Evolutionary conservation across 2,329 filamentous ascomycete species (phyloP).

Genomic region (Alternaria brassicae): DNA sequence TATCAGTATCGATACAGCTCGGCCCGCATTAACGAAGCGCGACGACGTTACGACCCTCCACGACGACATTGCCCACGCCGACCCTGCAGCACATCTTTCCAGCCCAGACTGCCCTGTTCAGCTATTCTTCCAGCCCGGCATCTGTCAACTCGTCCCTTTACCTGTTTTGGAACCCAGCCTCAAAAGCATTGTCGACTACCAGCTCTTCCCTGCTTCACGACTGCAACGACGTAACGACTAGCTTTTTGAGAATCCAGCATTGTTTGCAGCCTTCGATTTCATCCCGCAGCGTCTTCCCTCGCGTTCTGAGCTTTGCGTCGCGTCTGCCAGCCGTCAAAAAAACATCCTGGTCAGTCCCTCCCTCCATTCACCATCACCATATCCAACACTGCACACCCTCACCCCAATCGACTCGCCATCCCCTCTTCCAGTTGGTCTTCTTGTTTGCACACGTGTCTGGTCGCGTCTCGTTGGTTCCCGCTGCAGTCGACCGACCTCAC

Average conservation of each 20-base stretch:
- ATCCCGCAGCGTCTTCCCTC: constrained; percentile 17
- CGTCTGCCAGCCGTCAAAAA: constrained; percentile 22
- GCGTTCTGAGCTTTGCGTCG: constrained; percentile 19
- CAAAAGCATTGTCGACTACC: constrained; percentile 41
- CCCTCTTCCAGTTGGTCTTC: constrained; percentile 18
- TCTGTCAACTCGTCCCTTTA: constrained; percentile 39
- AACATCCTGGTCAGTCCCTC: constrained; percentile 28
- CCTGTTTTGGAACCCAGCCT: constrained; percentile 40
- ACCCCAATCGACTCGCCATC: not conserved
- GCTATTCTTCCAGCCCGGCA: constrained; percentile 40
- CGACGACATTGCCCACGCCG: constrained; percentile 26
- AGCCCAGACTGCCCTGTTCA: constrained; percentile 16
- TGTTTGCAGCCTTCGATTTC: constrained; percentile 50
- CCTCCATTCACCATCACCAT: not conserved
- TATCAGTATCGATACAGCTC: constrained; percentile 42
- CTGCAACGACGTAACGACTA: constrained; percentile 52
- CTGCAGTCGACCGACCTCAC: constrained; percentile 28
- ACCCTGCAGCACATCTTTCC: constrained; percentile 32
- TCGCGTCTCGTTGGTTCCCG: constrained; percentile 33
- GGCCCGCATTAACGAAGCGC: constrained; percentile 42
- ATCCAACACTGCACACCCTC: constrained; percentile 1
- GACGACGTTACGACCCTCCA: constrained; percentile 44
- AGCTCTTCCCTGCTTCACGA: constrained; percentile 44
- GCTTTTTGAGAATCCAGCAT: constrained; percentile 49
- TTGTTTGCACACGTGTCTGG: constrained; percentile 45